These are phyloP conservation scores for Cardiospermum halicacabum DNA, from an alignment of 345 rosid genomes.

Conservation along the genomic window DNA sequence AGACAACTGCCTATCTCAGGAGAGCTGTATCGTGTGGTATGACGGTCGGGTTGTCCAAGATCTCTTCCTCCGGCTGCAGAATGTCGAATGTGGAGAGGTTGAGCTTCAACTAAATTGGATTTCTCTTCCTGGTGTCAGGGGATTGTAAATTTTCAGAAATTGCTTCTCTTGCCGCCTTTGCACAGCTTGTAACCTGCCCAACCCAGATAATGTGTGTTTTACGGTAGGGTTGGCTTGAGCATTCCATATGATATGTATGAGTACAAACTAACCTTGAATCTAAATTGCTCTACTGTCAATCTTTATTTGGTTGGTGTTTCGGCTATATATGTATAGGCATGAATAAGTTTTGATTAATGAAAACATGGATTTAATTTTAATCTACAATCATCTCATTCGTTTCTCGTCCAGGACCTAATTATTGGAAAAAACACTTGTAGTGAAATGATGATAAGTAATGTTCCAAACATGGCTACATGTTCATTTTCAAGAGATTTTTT, in stretches of 20 bases:
- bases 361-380: neutral
- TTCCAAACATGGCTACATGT: too few relatives aligned
- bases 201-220: neutral
- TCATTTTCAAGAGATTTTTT: too few relatives aligned
- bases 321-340: neutral
- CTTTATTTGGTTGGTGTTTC: neutral
- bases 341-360: neutral
- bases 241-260: neutral
- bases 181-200: neutral
- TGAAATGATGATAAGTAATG: too few relatives aligned
- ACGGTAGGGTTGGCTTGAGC: neutral
- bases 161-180: neutral
- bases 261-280: conserved; percentile 1
- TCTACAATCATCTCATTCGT: too few relatives aligned
- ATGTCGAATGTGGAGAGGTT: conserved; percentile 89
- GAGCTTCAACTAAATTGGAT: conserved; percentile 88
- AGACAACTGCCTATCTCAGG: conserved; percentile 66
- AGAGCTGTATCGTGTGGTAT: conserved; percentile 40
- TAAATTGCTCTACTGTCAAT: neutral
- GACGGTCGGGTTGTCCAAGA: conserved; percentile 61
- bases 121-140: conserved; percentile 67
- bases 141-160: conserved; percentile 25
- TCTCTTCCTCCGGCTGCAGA: conserved; percentile 58
- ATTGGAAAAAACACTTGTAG: too few relatives aligned
- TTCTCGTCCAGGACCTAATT: too few relatives aligned